Percentiles rank a stretch among this genome's conserved stretches.
phyloP scores from a whole-genome alignment of 2,329 filamentous ascomycete species.

The Aspergillus pseudoterreus region DNA sequence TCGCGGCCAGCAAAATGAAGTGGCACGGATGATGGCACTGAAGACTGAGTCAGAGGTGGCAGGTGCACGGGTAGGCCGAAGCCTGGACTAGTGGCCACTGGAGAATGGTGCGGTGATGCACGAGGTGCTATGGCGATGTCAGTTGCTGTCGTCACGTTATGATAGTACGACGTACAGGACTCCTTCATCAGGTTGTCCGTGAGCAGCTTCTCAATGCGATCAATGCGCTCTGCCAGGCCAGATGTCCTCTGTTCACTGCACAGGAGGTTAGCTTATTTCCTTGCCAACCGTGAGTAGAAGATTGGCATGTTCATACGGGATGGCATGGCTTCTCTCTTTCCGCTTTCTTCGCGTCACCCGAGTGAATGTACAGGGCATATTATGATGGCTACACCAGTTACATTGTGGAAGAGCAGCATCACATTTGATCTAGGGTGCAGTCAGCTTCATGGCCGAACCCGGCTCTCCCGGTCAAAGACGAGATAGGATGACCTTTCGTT shows the following conservation, averaged over 20 bases:
- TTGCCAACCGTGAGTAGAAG: no score
- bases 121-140: constrained; percentile 10
- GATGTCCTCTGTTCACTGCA: constrained; percentile 22
- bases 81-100: neutral
- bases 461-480: neutral
- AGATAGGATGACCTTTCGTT: constrained; percentile 41
- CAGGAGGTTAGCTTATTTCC: neutral
- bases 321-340: constrained; percentile 21
- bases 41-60: constrained; percentile 9
- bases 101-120: constrained; percentile 14
- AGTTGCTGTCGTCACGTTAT: neutral
- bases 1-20: constrained; percentile 49
- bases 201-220: constrained; percentile 39
- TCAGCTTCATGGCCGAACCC: constrained; percentile 2
- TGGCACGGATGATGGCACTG: constrained; percentile 30
- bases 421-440: constrained; percentile 46
- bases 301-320: constrained; percentile 14
- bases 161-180: constrained; percentile 16
- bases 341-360: constrained; percentile 26
- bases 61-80: neutral
- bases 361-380: constrained; percentile 47
- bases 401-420: constrained; percentile 43
- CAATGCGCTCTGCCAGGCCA: constrained; percentile 37
- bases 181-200: constrained; percentile 26
- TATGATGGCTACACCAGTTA: constrained; percentile 51